Evolutionary conservation across 176 grass and related monocot species (phyloP), one percentile per base, ranked within the genome.

Genomic region (Aegilops tauschii): DNA sequence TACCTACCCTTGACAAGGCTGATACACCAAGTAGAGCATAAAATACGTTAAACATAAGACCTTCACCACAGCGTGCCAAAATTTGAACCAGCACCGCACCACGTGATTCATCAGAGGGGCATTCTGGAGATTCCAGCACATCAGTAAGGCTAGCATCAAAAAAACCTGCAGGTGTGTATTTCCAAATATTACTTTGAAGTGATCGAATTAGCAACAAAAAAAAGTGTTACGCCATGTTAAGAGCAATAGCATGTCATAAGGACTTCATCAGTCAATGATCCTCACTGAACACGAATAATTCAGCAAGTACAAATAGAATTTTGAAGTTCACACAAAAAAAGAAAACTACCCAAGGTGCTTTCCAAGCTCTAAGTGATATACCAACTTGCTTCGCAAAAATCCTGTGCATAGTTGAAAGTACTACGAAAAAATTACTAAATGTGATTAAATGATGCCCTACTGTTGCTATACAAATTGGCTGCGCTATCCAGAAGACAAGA

Each of bases 11-110:
- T 79, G 92, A 92, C 83, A 98, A 89, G 59, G 92, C 93, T 73
- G 94, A 98, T 79, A 98, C 97, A 87, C 94, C 92, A 88, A 98
- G 90, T 65, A 98, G 85, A 92, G 93, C 91, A 90, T 96, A 98
- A 47, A 98, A 12, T 76, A 98, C 61, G 90, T 93, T 96, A 31
- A 92, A 98, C 80, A 98, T 69, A 49, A 98, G 42, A 80, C 92
- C 80, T 94, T 98, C 97, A 40, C 97, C 93, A 75, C 86, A 89
- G 75, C 90, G 86, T 73, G 87, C 88, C 79, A 98, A 84, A 44
- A 96, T 87, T 88, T 88, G 90, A 83, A 90, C 86, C 80, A 90
- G 79, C 32, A 88, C 97, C 84, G 82, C 64, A 79, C 85, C 85
- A 79, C 90, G 82, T 86, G 92, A 94, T 79, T 71, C 79, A 25